These are phyloP conservation scores for Blastobotrys arbuscula DNA, from an alignment of 1,139 yeast genomes.

Conservation along the genomic window DNA sequence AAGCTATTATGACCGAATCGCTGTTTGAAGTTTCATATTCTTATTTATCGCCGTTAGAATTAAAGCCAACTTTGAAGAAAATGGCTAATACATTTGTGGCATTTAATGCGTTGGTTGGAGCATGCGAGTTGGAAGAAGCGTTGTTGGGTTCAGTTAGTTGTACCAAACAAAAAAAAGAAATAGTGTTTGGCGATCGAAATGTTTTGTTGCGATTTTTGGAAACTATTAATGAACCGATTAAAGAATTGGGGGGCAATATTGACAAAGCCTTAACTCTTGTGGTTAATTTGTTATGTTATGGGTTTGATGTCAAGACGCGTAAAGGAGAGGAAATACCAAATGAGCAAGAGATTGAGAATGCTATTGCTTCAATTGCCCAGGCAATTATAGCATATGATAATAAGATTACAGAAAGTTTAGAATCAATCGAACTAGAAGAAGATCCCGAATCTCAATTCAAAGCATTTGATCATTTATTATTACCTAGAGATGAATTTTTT, in stretches of 20 bases:
- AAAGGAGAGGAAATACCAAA: not conserved
- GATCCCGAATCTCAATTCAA: not conserved
- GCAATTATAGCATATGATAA: slow-evolving; percentile 36
- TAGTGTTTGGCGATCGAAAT: slow-evolving; percentile 35
- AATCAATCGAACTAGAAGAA: slow-evolving; percentile 12
- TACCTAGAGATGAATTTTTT: slow-evolving; percentile 47
- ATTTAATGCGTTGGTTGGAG: slow-evolving; percentile 42
- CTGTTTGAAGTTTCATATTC: slow-evolving; percentile 46
- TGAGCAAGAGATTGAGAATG: slow-evolving; percentile 27
- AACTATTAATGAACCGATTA: slow-evolving; percentile 33
- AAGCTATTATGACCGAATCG: slow-evolving; percentile 42
- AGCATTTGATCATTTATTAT: slow-evolving; percentile 24
- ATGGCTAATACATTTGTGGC: slow-evolving; percentile 34
- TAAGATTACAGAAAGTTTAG: slow-evolving; percentile 22
- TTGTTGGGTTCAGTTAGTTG: slow-evolving; percentile 21
- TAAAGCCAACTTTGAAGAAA: slow-evolving; percentile 36
- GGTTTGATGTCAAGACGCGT: slow-evolving; percentile 38
- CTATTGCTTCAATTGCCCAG: slow-evolving; percentile 27
- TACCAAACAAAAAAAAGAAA: slow-evolving; percentile 29
- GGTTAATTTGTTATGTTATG: slow-evolving; percentile 35
- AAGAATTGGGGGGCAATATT: slow-evolving; percentile 32
- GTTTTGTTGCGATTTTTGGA: slow-evolving; percentile 33
- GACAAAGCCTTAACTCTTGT: slow-evolving; percentile 33
- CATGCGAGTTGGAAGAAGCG: slow-evolving; percentile 44
- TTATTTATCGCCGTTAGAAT: slow-evolving; percentile 40